phyloP scores from a whole-genome alignment of 2,329 filamentous ascomycete species.

The Cephalotrichum gorgonifer region DNA sequence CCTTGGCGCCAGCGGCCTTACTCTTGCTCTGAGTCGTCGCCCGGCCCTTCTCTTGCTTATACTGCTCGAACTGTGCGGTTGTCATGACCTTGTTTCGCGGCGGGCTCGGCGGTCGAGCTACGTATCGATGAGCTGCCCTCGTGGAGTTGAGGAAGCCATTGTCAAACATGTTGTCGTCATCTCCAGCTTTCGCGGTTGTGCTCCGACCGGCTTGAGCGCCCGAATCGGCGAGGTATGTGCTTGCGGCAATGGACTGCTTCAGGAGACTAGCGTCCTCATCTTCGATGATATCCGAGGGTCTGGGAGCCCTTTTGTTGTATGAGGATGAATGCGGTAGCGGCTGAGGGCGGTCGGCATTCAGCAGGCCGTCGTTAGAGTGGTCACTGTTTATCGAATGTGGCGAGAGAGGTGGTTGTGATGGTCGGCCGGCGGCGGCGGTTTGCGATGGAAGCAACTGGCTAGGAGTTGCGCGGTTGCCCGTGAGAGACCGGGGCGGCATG shows the following conservation, averaged over 20 bases:
- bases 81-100: constrained; percentile 76
- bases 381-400: constrained; percentile 42
- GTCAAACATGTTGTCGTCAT: constrained; percentile 48
- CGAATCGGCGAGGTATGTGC: constrained; percentile 27
- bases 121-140: constrained; percentile 23
- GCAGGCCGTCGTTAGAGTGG: constrained; percentile 36
- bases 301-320: constrained; percentile 10
- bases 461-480: constrained; percentile 21
- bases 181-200: constrained; percentile 22
- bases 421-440: constrained; percentile 32
- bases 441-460: background rate
- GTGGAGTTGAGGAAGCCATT: constrained; percentile 28
- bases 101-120: constrained; percentile 22
- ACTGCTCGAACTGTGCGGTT: constrained; percentile 74
- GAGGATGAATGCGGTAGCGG: constrained; percentile 13
- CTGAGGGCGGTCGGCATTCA: constrained; percentile 25
- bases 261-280: constrained; percentile 44
- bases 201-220: constrained; percentile 17
- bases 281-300: constrained; percentile 28
- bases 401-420: constrained; percentile 28
- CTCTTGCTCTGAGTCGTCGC: constrained; percentile 30
- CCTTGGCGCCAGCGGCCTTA: constrained; percentile 36
- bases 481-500: constrained; percentile 32
- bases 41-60: constrained; percentile 64
- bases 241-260: constrained; percentile 40